Evolutionary conservation across 2,329 filamentous ascomycete genomes (phyloP), one percentile per base, ranked within the genome.

Genomic region (Teratosphaeria zuluensis): DNA sequence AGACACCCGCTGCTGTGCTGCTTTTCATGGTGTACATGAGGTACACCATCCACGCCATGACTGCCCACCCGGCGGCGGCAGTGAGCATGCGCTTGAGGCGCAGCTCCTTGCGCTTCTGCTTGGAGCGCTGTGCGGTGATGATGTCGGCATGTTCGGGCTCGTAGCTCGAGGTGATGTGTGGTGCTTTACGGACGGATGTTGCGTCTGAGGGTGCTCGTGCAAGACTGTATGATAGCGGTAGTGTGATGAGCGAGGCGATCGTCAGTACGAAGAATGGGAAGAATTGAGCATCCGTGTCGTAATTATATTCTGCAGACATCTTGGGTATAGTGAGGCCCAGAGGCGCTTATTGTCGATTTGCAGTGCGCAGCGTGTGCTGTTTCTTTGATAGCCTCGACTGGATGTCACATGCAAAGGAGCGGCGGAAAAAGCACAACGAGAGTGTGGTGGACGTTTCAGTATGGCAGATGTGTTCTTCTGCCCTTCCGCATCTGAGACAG

Each of bases 261-360:
- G 92, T 96, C 72, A 96, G 86, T 77, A 97, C 87, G 80, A 99
- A 99, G 83, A 95, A 96, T 66, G 95, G 94, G 81, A 96, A 99
- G 80, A 96, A 96, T 83, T 96, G 90, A 69, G 91, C 92, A 84
- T 94, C 85, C 73, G 96, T 89, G 83, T 99, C 94, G 79, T 99
- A 99, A 70, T 89, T 95, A 81, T 99, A 99, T 76, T 97, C 92
- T 70, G 89, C 90, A 73, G 87, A 92, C 85, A 94, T 94, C 74
- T 79, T 86, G 77, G 9, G 2, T 11, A 8, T 55, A 6, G 21
- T 48, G n/a, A 4, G 16, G 35, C 33, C 33, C 33, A 11, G 33
- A 38, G 33, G 33, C 33, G 33, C 33, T 16, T 11, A 38, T 38
- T 46, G 42, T 46, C n/a, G n/a, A 46, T 46, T 46, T 16, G 14